Percentiles rank a stretch among this genome's conserved stretches.
Evolutionary conservation across 192 early-diverging fungal genomes (phyloP).

Genomic region (Geranomyces michiganensis): DNA sequence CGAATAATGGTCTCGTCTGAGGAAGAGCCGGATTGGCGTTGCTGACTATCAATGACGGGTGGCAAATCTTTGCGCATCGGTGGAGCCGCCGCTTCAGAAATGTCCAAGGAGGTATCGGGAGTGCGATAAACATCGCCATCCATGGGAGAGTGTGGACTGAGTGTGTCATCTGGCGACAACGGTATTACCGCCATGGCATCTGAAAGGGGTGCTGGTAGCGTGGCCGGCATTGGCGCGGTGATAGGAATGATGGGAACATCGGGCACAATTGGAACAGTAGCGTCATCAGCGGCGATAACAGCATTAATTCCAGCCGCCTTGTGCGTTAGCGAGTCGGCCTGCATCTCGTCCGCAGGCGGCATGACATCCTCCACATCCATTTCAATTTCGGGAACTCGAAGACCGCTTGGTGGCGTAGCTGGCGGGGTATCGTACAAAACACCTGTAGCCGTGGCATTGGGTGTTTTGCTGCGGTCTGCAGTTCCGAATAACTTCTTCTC

Average conservation of each 20-base stretch:
- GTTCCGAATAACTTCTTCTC: constrained; percentile 18
- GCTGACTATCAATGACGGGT: too few relatives aligned
- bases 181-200: not conserved
- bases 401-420: constrained; percentile 11
- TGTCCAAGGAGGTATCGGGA: constrained; percentile 4
- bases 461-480: constrained; percentile 2
- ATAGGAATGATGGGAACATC: too few relatives aligned
- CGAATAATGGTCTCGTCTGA: not conserved
- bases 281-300: too few relatives aligned
- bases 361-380: constrained; percentile 1
- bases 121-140: not conserved
- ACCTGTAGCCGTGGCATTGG: not conserved
- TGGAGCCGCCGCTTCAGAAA: not conserved
- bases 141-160: not conserved
- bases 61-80: not conserved
- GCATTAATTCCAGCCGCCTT: not conserved
- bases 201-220: too few relatives aligned
- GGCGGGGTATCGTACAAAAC: constrained; percentile 21
- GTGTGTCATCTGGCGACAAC: not conserved
- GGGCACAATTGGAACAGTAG: too few relatives aligned
- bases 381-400: constrained; percentile 1
- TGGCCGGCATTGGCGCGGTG: too few relatives aligned
- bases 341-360: not conserved
- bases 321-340: not conserved
- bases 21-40: not conserved